Conservation (phyloP, 352 stramenopile species). For the Thalassiosira hispida region DNA sequence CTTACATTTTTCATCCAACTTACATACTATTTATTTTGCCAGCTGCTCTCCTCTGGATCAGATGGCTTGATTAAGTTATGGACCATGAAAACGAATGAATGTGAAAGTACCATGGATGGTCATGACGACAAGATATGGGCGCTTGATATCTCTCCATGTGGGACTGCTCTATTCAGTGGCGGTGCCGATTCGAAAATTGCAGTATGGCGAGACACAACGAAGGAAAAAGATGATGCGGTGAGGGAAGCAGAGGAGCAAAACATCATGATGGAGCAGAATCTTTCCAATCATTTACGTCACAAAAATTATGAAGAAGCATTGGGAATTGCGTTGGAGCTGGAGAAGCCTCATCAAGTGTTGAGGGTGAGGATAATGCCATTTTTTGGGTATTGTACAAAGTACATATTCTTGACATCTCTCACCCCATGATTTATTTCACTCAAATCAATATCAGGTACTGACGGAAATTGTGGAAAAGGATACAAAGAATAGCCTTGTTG, state of each 20-base stretch:
- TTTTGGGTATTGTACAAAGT: slow-evolving; percentile 67
- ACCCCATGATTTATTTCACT: slow-evolving; percentile 44
- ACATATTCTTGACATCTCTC: too few relatives aligned
- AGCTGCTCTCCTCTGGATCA: slow-evolving; percentile 94
- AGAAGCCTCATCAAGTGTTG: slow-evolving; percentile 93
- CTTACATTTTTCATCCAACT: slow-evolving; percentile 89
- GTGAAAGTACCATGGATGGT: slow-evolving; percentile 94
- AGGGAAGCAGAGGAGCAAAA: slow-evolving; percentile 89
- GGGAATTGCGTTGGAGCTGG: slow-evolving; percentile 90
- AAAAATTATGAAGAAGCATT: slow-evolving; percentile 89
- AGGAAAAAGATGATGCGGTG: slow-evolving; percentile 88
- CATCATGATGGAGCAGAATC: slow-evolving; percentile 93
- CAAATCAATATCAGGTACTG: slow-evolving; percentile 52
- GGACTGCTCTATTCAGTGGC: slow-evolving; percentile 91
- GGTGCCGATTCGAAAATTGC: slow-evolving; percentile 94
- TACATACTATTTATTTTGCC: slow-evolving; percentile 88
- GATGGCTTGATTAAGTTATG: slow-evolving; percentile 98
- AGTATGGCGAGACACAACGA: slow-evolving; percentile 94
- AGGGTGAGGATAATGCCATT: slow-evolving; percentile 85
- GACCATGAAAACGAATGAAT: slow-evolving; percentile 98
- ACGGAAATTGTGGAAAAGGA: slow-evolving; percentile 80
- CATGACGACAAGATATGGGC: slow-evolving; percentile 98
- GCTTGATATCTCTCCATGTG: slow-evolving; percentile 89
- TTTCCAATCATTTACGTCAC: slow-evolving; percentile 93
- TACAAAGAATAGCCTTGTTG: slow-evolving; percentile 45